A percentile compares a stretch with the other conserved stretches of the same genome.
Conservation (phyloP, 2,329 filamentous ascomycete species). For the Colletotrichum brevisporum region DNA sequence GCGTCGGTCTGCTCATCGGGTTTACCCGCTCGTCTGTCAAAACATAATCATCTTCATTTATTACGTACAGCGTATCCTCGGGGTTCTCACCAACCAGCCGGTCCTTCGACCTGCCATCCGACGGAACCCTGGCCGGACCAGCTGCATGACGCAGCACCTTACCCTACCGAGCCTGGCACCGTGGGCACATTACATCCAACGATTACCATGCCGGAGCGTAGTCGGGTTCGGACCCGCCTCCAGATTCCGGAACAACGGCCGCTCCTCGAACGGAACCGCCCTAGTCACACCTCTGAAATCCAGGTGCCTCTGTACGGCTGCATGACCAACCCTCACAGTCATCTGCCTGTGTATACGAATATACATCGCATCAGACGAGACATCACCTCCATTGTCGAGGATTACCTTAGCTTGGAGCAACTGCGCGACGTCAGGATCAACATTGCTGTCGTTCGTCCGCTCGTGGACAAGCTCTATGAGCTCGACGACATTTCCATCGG, state of each 20-base stretch:
- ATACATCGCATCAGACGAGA: slow-evolving; percentile 80
- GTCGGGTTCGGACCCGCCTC: slow-evolving; percentile 31
- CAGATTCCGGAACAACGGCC: slow-evolving; percentile 47
- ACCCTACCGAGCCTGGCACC: background rate
- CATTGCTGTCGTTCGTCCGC: slow-evolving; percentile 81
- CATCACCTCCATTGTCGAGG: slow-evolving; percentile 74
- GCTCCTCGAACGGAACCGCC: slow-evolving; percentile 53
- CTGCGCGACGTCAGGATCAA: slow-evolving; percentile 87
- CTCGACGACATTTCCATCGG: slow-evolving; percentile 84
- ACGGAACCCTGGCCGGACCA: background rate
- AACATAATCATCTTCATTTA: slow-evolving; percentile 1
- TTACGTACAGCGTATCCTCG: slow-evolving; percentile 24
- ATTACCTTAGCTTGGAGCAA: slow-evolving; percentile 79
- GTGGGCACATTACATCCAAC: slow-evolving; percentile 2
- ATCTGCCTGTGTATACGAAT: slow-evolving; percentile 81
- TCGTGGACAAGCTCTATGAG: slow-evolving; percentile 88
- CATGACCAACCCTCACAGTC: slow-evolving; percentile 69
- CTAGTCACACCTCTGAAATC: slow-evolving; percentile 53
- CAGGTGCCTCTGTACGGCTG: slow-evolving; percentile 65
- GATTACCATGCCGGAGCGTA: slow-evolving; percentile 43
- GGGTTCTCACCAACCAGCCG: background rate
- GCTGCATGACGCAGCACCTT: slow-evolving; percentile 6
- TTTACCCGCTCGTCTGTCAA: slow-evolving; percentile 10
- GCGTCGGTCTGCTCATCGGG: slow-evolving; percentile 14
- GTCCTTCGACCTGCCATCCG: background rate